phyloP scores from a whole-genome alignment of 306 rosid species.

The Citrullus amarus region DNA sequence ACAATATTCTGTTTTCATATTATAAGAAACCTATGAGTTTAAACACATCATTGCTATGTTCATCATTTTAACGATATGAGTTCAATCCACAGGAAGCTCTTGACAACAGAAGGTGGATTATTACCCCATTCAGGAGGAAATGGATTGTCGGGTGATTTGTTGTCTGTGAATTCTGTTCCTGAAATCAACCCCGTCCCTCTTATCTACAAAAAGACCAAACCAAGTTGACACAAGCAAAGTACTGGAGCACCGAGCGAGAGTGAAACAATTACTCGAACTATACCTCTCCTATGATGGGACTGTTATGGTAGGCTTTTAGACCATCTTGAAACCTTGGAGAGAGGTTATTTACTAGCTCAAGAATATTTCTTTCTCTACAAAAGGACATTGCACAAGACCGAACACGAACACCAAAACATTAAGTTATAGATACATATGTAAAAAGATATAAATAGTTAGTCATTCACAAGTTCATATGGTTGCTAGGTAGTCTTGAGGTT shows the following conservation, averaged over 20 bases:
- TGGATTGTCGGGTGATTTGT: slow-evolving; percentile 74
- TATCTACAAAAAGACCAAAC: slow-evolving; percentile 40
- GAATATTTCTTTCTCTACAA: slow-evolving; percentile 72
- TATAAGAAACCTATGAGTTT: not conserved
- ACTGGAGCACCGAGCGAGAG: not conserved
- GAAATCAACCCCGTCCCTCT: slow-evolving; percentile 78
- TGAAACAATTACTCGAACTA: not conserved
- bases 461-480: not conserved
- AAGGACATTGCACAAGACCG: not conserved
- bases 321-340: slow-evolving; percentile 83
- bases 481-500: not conserved
- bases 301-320: slow-evolving; percentile 53
- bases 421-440: not conserved
- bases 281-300: slow-evolving; percentile 96
- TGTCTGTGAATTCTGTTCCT: slow-evolving; percentile 71
- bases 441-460: not conserved
- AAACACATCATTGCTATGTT: not conserved
- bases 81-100: not conserved
- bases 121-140: slow-evolving; percentile 91
- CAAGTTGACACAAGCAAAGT: not conserved
- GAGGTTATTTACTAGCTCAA: slow-evolving; percentile 37
- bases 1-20: not conserved
- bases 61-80: not conserved
- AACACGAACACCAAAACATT: not conserved
- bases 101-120: slow-evolving; percentile 7